Evolutionary conservation across 768 basidiomycete species (phyloP).

Genomic region (Candolleomyces eurysporus): DNA sequence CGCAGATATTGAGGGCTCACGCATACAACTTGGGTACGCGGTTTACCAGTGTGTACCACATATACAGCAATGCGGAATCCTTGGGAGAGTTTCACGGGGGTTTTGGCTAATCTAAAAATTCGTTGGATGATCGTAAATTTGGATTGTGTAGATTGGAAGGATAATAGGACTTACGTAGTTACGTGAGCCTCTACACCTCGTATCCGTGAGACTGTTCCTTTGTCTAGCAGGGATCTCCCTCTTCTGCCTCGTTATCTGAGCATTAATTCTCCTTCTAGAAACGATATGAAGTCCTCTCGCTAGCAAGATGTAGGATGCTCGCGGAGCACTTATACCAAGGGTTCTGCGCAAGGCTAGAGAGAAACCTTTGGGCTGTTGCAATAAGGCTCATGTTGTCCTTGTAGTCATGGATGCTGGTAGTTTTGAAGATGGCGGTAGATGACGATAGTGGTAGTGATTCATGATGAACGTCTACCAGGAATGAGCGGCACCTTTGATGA

Average conservation of each 20-base stretch:
- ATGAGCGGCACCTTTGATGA: not conserved
- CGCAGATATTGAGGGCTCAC: constrained; percentile 46
- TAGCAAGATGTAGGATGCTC: not conserved
- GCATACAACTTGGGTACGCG: constrained; percentile 39
- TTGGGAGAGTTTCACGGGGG: constrained; percentile 42
- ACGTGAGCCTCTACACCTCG: constrained; percentile 52
- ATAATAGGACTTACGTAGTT: constrained; percentile 15
- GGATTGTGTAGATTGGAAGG: not conserved
- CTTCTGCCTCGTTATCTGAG: not conserved
- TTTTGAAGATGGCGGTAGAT: not conserved
- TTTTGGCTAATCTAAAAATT: constrained; percentile 37
- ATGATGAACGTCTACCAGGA: not conserved
- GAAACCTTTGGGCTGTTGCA: not conserved
- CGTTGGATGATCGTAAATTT: no score
- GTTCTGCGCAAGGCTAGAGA: not conserved
- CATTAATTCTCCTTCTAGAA: no score
- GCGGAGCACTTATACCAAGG: not conserved
- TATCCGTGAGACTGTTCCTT: constrained; percentile 46
- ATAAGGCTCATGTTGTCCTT: not conserved
- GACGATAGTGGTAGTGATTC: not conserved
- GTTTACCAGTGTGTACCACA: constrained; percentile 29
- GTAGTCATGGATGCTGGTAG: not conserved
- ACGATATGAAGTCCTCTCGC: not conserved
- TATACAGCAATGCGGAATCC: constrained; percentile 48
- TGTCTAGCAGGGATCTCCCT: not conserved